These are phyloP conservation scores for Yarrowia yakushimensis DNA, from an alignment of 805 yeast genomes.

Conservation along the genomic window DNA sequence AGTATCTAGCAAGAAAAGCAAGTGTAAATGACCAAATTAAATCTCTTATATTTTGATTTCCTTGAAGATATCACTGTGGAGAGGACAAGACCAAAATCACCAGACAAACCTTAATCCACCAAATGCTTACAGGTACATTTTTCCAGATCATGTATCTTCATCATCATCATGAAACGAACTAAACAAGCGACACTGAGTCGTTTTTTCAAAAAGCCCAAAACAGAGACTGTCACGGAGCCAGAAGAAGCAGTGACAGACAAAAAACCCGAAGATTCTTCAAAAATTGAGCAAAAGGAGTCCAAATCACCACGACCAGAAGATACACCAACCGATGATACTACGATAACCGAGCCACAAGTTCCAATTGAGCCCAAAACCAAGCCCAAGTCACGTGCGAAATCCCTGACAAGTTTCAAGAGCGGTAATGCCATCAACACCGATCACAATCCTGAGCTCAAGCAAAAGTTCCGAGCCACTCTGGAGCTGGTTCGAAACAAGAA, in stretches of 20 bases:
- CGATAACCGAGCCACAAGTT: background rate
- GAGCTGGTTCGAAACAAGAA: background rate
- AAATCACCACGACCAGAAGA: background rate
- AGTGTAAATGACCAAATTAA: too few relatives aligned
- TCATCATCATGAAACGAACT: conserved; percentile 7
- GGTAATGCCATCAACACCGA: background rate
- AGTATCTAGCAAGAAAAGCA: too few relatives aligned
- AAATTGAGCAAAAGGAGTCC: background rate
- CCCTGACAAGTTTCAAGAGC: background rate
- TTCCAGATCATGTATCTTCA: background rate
- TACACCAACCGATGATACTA: background rate
- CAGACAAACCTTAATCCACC: background rate
- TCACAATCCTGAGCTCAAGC: background rate
- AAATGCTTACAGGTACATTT: background rate
- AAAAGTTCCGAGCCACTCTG: background rate
- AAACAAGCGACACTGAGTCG: conserved; percentile 7
- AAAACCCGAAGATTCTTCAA: background rate
- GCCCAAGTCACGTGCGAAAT: background rate
- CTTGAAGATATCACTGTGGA: too few relatives aligned
- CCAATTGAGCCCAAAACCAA: background rate
- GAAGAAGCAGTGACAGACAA: background rate
- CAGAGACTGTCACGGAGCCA: background rate
- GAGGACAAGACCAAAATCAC: too few relatives aligned
- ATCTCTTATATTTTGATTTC: too few relatives aligned
- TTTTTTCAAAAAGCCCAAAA: conserved; percentile 8